Percentiles rank a stretch among this genome's conserved stretches.
These are phyloP conservation scores for Gloeostereum incarnatum DNA, from an alignment of 768 basidiomycete genomes.

Conservation along the genomic window DNA sequence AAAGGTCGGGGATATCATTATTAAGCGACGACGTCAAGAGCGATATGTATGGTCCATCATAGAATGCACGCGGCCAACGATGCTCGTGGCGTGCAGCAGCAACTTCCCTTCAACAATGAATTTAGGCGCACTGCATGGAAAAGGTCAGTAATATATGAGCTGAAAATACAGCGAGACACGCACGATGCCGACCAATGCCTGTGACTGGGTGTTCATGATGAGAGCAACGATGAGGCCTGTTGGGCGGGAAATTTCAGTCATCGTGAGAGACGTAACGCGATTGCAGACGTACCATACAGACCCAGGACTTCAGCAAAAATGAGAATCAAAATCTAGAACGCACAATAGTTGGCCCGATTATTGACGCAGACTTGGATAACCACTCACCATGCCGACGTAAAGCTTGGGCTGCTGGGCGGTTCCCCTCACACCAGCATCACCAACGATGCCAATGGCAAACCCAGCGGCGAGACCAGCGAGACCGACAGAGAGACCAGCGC, in stretches of 20 bases:
- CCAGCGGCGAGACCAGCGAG: conserved; percentile 95
- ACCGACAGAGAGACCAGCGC: conserved; percentile 88
- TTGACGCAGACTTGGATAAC: neutral
- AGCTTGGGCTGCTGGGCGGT: conserved; percentile 94
- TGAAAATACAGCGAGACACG: too few species aligned
- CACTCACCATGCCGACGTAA: conserved; percentile 85
- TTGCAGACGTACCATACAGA: conserved; percentile 57
- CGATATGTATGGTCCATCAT: too few species aligned
- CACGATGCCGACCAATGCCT: too few species aligned
- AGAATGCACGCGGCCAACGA: too few species aligned
- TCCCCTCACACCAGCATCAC: conserved; percentile 96
- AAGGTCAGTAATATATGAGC: too few species aligned
- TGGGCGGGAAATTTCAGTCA: conserved; percentile 4
- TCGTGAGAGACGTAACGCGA: conserved; percentile 2
- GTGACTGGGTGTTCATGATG: conserved; percentile 83
- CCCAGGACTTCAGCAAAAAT: conserved; percentile 95
- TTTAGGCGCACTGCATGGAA: too few species aligned
- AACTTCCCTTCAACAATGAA: too few species aligned
- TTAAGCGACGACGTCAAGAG: too few species aligned
- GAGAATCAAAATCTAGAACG: conserved; percentile 80
- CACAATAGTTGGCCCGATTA: neutral
- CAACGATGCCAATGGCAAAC: conserved; percentile 97
- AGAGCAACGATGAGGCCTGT: conserved; percentile 84
- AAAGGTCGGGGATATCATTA: too few species aligned
- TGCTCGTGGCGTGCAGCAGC: too few species aligned